Evolutionary conservation across 768 basidiomycete genomes (phyloP).

Genomic region (Trametes maxima): DNA sequence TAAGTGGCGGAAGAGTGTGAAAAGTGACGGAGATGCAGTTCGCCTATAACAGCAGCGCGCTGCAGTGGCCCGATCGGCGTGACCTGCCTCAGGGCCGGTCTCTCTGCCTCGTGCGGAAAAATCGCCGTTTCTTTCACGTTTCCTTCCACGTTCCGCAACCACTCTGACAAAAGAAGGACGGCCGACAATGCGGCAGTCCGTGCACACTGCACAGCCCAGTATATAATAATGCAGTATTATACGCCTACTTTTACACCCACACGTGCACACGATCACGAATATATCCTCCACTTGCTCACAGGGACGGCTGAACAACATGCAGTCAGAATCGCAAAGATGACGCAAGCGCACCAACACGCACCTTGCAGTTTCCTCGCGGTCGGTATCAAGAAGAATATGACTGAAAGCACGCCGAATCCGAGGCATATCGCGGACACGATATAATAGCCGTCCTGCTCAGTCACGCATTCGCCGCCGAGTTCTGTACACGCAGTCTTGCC

Average conservation of each 20-base stretch:
- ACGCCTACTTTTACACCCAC: conserved; percentile 22
- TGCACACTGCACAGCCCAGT: background rate
- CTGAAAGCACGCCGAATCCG: conserved; percentile 67
- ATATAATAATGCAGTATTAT: conserved; percentile 14
- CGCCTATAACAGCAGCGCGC: conserved; percentile 7
- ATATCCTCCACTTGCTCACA: conserved; percentile 71
- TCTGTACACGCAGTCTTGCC: conserved; percentile 80
- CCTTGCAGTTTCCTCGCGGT: conserved; percentile 86
- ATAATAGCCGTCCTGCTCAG: conserved; percentile 91
- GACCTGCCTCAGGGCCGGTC: conserved; percentile 31
- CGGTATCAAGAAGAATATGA: conserved; percentile 79
- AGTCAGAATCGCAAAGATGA: conserved; percentile 6
- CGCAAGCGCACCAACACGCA: conserved; percentile 40
- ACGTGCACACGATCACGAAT: conserved; percentile 36
- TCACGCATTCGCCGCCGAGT: conserved; percentile 78
- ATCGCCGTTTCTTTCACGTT: conserved; percentile 16
- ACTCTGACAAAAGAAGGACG: background rate
- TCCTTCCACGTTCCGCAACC: background rate
- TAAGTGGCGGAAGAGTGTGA: conserved; percentile 20
- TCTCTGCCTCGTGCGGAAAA: conserved; percentile 8
- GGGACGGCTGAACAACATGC: conserved; percentile 55
- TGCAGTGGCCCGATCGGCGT: conserved; percentile 18
- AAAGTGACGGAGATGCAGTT: conserved; percentile 19
- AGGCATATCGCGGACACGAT: conserved; percentile 81
- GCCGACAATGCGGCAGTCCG: background rate